Base-by-base conservation (phyloP, 1,139 yeast species). In the Yamadazyma taylorii region DNA sequence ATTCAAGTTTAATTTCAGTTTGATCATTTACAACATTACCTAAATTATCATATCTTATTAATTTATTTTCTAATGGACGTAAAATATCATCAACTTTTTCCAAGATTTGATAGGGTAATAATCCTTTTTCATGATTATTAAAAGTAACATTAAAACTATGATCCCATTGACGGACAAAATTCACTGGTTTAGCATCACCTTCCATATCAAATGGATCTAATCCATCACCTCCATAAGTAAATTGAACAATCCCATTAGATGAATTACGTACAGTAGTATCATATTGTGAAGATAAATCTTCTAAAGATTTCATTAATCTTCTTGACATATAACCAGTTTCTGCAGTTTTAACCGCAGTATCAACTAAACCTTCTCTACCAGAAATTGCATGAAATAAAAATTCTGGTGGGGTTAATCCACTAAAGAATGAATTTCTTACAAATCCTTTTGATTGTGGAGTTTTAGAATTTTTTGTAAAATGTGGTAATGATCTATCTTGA, bases 281-380 rank as follows among this genome's bases (percentile, higher is more conserved):
- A 61, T 94, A 94, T 56, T 85, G 92, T 41, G 95, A 79, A 32
- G 96, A 87, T 58, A 94, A 75, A 69, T 94, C 99, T 69, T 94
- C 99, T 49, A 94, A 70, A 3, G 97, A 92, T 60, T 94, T 94
- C 98, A 94, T 94, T 63, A 94, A 76, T 64, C 99, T 83, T 66
- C 99, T 86, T 13, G 98, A 92, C 95, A 92, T 94, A 64, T 94
- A 94, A 60, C 99, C 99, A 6, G 99, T 94, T 62, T 94, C 98
- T 3, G 98, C 98, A 22, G 99, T 94, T 60, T 94, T 94, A 40
- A 94, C 98, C 6, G 97, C 98, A 12, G 99, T 94, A 73, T 94
- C 99, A 39, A 94, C 98, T 62, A 94, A 73, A 62, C 99, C 99
- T 74, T 94, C 99, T 74, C 99, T 86, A 61, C 99, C 99, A 5